Conservation (phyloP, 1,139 yeast species). For the Suhomyces yuchorum region DNA sequence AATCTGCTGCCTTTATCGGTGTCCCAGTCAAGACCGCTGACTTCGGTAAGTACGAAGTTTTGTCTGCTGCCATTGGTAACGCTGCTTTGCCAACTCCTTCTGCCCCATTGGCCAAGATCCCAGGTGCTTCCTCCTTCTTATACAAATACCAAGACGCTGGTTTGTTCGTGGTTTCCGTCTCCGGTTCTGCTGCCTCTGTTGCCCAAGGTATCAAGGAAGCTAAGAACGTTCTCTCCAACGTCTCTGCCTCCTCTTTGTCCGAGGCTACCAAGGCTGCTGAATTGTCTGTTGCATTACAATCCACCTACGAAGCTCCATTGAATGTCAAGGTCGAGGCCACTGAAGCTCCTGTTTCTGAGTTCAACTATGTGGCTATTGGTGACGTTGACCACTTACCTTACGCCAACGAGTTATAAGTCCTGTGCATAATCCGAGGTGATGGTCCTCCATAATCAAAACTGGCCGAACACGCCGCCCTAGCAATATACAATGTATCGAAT, state of each 20-base stretch:
- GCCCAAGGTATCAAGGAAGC: conserved; percentile 64
- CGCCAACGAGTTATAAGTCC: conserved; percentile 76
- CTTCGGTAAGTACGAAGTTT: conserved; percentile 68
- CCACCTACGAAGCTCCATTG: conserved; percentile 50
- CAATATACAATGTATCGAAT: conserved; percentile 7
- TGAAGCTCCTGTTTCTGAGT: conserved; percentile 59
- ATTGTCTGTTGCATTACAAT: conserved; percentile 48
- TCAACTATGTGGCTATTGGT: conserved; percentile 91
- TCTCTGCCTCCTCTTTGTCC: conserved; percentile 39
- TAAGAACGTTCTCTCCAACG: conserved; percentile 52
- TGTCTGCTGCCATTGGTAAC: conserved; percentile 74
- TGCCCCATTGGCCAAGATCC: conserved; percentile 50
- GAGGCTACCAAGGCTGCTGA: conserved; percentile 49
- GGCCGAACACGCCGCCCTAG: conserved; percentile 3
- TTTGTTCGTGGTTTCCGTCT: conserved; percentile 70
- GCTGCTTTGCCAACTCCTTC: conserved; percentile 53
- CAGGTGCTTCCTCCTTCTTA: conserved; percentile 62
- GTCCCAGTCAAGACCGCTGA: conserved; percentile 70
- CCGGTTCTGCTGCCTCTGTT: conserved; percentile 62
- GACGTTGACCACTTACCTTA: conserved; percentile 85
- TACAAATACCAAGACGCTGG: conserved; percentile 79
- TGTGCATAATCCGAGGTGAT: conserved; percentile 11
- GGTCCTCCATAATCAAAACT: conserved; percentile 8
- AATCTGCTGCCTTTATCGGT: conserved; percentile 77
- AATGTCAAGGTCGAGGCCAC: conserved; percentile 47